Evolutionary conservation across 1,284 basidiomycete genomes (phyloP).

Genomic region (Trametes hirsuta): DNA sequence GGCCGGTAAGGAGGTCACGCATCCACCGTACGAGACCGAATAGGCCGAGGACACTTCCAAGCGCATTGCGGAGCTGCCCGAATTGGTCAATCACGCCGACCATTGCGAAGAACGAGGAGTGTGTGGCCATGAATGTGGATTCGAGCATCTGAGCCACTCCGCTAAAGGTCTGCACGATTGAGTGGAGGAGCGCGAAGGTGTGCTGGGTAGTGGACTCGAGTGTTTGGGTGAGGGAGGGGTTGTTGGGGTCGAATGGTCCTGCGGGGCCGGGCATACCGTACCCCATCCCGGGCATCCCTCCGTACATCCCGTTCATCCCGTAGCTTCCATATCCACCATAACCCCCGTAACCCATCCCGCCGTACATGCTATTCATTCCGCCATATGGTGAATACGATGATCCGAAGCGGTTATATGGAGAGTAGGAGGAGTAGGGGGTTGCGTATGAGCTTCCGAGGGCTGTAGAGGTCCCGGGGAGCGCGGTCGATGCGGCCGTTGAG

Average conservation of each 20-base stretch:
- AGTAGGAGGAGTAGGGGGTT: slow-evolving; percentile 43
- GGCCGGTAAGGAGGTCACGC: slow-evolving; percentile 66
- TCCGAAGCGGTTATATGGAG: slow-evolving; percentile 52
- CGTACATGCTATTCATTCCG: slow-evolving; percentile 46
- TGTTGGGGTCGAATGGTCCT: slow-evolving; percentile 55
- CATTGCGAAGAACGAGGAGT: slow-evolving; percentile 98
- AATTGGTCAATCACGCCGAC: slow-evolving; percentile 98
- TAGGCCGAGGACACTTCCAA: slow-evolving; percentile 92
- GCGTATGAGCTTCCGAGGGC: slow-evolving; percentile 30
- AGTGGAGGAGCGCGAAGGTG: slow-evolving; percentile 92
- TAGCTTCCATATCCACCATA: slow-evolving; percentile 40
- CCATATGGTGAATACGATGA: slow-evolving; percentile 43
- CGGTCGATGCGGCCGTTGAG: slow-evolving; percentile 32
- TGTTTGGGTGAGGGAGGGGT: slow-evolving; percentile 79
- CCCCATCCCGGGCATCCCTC: slow-evolving; percentile 41
- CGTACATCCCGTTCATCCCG: slow-evolving; percentile 45
- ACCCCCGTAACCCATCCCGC: slow-evolving; percentile 41
- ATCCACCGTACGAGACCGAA: slow-evolving; percentile 90
- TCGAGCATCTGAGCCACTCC: slow-evolving; percentile 99
- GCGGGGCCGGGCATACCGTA: slow-evolving; percentile 45
- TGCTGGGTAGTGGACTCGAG: slow-evolving; percentile 90
- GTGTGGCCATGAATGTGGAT: slow-evolving; percentile 98
- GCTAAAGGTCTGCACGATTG: slow-evolving; percentile 94
- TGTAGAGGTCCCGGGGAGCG: slow-evolving; percentile 25
- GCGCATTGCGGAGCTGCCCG: slow-evolving; percentile 86